Base-by-base conservation (phyloP, 2,329 filamentous ascomycete species). In the Fusarium stilboides region DNA sequence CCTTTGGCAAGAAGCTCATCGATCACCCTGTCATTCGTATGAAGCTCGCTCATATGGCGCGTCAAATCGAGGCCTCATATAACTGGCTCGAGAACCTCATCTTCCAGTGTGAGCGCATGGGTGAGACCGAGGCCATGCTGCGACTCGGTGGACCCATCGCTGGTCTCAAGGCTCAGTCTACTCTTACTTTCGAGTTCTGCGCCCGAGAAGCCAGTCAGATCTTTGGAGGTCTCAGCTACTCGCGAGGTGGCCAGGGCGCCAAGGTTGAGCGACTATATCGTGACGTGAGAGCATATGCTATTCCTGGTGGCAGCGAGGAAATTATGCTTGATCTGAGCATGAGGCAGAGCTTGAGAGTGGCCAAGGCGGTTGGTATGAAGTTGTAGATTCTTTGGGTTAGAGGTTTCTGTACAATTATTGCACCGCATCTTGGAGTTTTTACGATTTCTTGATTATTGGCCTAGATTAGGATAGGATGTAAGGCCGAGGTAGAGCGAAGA, bases 271-370 rank as follows among this genome's bases (percentile, higher is more conserved):
- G 96, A 63, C 83, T 99, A 75, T 98, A 98, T 82, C 88, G 96
- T 68, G 96, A 99, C 80, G 96, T 98, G 17, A 88, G 96, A 74
- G 96, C 96, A 1, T 98, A 99, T 80, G 95, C 96, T 67, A 95
- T 99, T 73, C 96, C 96, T 5, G 96, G 96, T 76, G 96, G 96
- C 24, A 94, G 90, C 71, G 95, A 99, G 84, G 96, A 99, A 87
- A 99, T 99, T 71, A 99, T 99, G 96, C 84, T 98, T 71, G 96
- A 99, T 80, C 81, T 99, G 77, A 97, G 93, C 82, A 97, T 99
- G 80, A 87, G 95, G 74, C 94, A 98, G 86, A 92, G 91, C 68
- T 80, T 97, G 85, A 90, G 89, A 79, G 96, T 99, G 57, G 93
- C 94, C 74, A 91, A 98, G 87, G 90, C 91, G 67, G 85, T 97